A percentile compares a stretch with the other conserved stretches of the same genome.
phyloP scores from a whole-genome alignment of 208 protist species.

The Leishmania gerbilli region DNA sequence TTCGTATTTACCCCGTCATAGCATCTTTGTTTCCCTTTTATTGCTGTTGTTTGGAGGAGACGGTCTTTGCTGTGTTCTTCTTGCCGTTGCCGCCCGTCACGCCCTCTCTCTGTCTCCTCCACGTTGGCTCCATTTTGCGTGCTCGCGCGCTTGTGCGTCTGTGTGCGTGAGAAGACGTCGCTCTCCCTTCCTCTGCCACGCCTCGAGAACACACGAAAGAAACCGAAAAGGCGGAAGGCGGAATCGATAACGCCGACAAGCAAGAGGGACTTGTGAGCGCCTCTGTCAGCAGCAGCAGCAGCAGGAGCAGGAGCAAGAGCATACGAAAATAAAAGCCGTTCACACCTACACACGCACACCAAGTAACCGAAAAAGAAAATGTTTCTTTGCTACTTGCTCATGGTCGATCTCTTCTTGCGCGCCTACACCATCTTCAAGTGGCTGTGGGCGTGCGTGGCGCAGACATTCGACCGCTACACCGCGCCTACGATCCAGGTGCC shows the following conservation, averaged over 20 bases:
- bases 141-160: neutral
- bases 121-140: neutral
- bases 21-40: conserved; percentile 9
- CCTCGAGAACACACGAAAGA: too few species aligned
- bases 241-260: too few species aligned
- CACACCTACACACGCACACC: neutral
- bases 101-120: neutral
- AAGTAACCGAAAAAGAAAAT: conserved; percentile 27
- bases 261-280: too few species aligned
- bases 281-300: too few species aligned
- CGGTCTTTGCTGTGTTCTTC: neutral
- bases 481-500: conserved; percentile 77
- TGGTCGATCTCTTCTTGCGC: conserved; percentile 57
- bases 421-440: conserved; percentile 60
- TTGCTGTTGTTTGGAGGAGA: neutral
- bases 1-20: conserved; percentile 18
- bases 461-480: conserved; percentile 81
- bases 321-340: neutral
- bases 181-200: neutral
- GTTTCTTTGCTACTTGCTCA: conserved; percentile 43
- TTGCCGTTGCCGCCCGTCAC: neutral
- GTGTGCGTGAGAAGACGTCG: neutral
- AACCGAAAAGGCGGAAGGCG: too few species aligned
- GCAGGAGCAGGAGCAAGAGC: too few species aligned
- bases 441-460: conserved; percentile 37